Evolutionary conservation across 129 eudicot species (phyloP), one percentile per base, ranked within the genome.

Genomic region (Smallanthus sonchifolius): DNA sequence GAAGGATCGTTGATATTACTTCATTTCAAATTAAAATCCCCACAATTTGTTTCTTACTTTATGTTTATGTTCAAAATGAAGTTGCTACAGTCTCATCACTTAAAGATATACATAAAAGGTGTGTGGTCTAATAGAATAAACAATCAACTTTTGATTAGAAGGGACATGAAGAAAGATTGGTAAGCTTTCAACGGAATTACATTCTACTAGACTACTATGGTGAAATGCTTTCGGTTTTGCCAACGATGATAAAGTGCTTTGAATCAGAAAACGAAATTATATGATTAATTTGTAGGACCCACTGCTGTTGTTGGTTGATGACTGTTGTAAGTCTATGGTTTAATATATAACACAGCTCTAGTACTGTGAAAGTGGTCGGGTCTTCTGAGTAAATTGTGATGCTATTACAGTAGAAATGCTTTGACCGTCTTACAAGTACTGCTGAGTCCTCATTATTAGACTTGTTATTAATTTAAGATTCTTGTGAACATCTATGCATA

Each of bases 391-490:
- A 61, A 61, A 35, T 61, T 61, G 67, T 61, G 51, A 39, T 40
- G 15, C 3, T 3, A 11, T 28, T 16, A 16, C 38, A 15, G 19
- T 35, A 5, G 52, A 65, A 28, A 51, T 52, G 67, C 36, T 20
- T 51, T 38, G 38, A 16, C 38, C 64, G 64, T 57, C n/a, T 4
- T 72, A 7, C 19, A 51, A 51, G 11, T n/a, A 39, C 44, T 20
- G 60, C 44, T 67, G 80, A 59, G 30, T 24, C 1, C 30, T 24
- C 30, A 24, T 65, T 60, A 37, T 75, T 35, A 75, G 40, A 47
- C 10, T 37, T 8, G 20, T 20, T 48, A 37, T 24, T 20, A 60
- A 10, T 44, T 32, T 72, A 37, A 43, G 35, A 30, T 44, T 36
- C 40, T 17, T 17, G 64, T 75, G n/a, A 48, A 47, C 68, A 55